phyloP scores from a whole-genome alignment of 2,329 filamentous ascomycete species.

The Colletotrichum aenigma region DNA sequence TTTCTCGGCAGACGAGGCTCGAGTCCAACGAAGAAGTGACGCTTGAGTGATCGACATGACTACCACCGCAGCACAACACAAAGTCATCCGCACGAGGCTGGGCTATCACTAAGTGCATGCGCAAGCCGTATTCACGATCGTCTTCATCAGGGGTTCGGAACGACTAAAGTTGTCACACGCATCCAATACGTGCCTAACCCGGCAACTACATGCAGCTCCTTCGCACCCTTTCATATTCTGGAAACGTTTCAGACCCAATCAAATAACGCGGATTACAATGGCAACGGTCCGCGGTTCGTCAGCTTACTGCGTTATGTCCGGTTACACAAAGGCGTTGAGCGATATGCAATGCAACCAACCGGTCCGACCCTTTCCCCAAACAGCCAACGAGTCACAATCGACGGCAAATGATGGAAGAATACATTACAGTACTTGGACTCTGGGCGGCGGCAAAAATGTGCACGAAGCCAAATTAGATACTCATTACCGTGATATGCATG shows the following conservation, averaged over 20 bases:
- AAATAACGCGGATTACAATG: background rate
- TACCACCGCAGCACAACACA: background rate
- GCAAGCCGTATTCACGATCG: background rate
- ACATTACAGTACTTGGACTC: background rate
- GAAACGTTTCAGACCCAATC: background rate
- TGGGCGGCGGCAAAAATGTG: background rate
- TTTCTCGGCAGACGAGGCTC: background rate
- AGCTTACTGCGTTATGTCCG: background rate
- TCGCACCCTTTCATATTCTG: background rate
- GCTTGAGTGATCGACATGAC: background rate
- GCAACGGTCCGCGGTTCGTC: background rate
- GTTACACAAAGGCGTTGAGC: background rate
- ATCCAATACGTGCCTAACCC: background rate
- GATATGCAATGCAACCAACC: background rate
- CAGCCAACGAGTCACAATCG: background rate
- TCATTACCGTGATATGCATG: background rate
- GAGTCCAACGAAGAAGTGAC: background rate
- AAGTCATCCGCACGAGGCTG: background rate
- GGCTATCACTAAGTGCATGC: background rate
- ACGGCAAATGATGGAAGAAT: background rate
- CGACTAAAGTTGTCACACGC: background rate
- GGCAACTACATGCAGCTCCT: background rate
- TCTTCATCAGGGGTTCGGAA: background rate
- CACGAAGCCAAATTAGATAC: too few species aligned
- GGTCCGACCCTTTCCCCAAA: background rate